phyloP scores from a whole-genome alignment of 192 early-diverging fungal genomes.

The Phycomyces blakesleeanus region DNA sequence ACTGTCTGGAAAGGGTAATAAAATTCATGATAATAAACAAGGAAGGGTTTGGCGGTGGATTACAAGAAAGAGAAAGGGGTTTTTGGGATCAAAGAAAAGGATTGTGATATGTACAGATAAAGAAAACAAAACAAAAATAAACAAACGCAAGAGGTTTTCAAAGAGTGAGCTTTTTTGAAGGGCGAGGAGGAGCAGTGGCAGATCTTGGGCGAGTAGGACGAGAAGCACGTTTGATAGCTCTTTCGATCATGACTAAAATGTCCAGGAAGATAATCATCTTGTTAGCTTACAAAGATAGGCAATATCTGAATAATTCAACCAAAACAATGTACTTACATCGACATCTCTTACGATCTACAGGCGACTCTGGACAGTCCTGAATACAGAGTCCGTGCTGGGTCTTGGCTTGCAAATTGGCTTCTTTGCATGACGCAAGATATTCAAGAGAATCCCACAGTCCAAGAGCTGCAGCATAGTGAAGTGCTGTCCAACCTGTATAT shows the following conservation, averaged over 20 bases:
- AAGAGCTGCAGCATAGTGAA: constrained; percentile 27
- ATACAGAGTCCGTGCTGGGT: constrained; percentile 10
- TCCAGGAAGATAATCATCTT: no score
- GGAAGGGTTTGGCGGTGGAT: background rate
- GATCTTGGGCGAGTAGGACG: background rate
- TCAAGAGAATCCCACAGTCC: constrained; percentile 19
- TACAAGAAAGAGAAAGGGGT: background rate
- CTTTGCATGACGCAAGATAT: constrained; percentile 8
- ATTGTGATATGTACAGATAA: no score
- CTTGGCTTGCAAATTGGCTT: constrained; percentile 12
- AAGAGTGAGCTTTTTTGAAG: background rate
- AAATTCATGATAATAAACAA: constrained; percentile 3
- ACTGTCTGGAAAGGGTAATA: background rate
- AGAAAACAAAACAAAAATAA: background rate
- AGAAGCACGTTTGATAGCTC: background rate
- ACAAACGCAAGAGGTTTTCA: no score
- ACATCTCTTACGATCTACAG: constrained; percentile 10
- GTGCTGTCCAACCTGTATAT: constrained; percentile 27
- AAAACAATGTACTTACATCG: constrained; percentile 25
- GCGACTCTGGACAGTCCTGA: constrained; percentile 23
- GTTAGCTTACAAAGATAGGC: no score
- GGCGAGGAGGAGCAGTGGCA: background rate
- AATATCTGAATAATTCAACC: no score
- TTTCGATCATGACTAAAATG: background rate
- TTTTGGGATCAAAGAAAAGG: background rate